phyloP scores from a whole-genome alignment of 768 basidiomycete species.

The Zangia roseola region DNA sequence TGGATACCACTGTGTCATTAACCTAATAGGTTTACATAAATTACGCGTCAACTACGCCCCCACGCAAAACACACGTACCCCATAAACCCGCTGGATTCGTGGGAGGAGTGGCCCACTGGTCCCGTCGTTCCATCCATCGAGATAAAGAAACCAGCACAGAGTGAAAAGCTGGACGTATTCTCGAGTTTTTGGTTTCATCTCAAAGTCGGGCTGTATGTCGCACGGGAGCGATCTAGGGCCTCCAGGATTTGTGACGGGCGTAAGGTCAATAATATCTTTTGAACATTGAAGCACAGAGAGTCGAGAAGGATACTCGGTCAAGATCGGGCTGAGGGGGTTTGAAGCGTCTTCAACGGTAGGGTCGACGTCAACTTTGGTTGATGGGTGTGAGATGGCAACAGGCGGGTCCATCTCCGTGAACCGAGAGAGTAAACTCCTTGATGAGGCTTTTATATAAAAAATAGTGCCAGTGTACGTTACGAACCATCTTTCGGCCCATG shows the following conservation, averaged over 20 bases:
- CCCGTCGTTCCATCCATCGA: conserved; percentile 79
- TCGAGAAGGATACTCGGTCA: conserved; percentile 1
- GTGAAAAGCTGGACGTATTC: conserved; percentile 49
- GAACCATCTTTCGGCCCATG: background rate
- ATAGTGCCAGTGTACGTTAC: background rate
- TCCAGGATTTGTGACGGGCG: background rate
- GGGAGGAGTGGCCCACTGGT: conserved; percentile 74
- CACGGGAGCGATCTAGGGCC: background rate
- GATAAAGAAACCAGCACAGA: conserved; percentile 55
- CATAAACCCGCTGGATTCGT: conserved; percentile 59
- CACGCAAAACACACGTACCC: conserved; percentile 30
- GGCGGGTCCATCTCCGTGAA: conserved; percentile 1
- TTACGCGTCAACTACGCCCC: background rate
- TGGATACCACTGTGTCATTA: conserved; percentile 49
- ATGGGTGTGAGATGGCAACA: background rate
- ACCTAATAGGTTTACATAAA: too few species aligned
- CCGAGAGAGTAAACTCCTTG: background rate
- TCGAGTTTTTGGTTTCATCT: conserved; percentile 6
- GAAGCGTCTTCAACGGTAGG: background rate
- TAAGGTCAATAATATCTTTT: conserved; percentile 1
- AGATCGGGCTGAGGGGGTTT: conserved; percentile 1
- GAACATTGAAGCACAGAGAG: conserved; percentile 2
- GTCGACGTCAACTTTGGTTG: background rate
- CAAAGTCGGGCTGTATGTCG: background rate
- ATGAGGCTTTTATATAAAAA: conserved; percentile 1